These are phyloP conservation scores for Cairneyella variabilis DNA, from an alignment of 495 filamentous ascomycete genomes.

Conservation along the genomic window DNA sequence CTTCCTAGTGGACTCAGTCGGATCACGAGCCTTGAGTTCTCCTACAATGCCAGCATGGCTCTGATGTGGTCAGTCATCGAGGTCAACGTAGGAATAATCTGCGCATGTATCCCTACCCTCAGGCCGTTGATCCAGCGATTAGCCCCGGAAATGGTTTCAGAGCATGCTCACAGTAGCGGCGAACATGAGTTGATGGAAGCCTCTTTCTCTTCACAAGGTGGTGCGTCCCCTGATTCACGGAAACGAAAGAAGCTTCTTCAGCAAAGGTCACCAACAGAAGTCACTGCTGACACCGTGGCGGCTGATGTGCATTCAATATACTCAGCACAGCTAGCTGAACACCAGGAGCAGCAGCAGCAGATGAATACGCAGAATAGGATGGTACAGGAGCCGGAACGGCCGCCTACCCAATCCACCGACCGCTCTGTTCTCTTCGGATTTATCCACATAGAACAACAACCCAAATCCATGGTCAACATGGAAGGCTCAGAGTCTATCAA, in stretches of 20 bases:
- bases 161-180: neutral
- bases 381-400: constrained; percentile 39
- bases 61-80: constrained; percentile 92
- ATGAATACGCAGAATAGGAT: constrained; percentile 53
- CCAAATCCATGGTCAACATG: constrained; percentile 70
- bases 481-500: constrained; percentile 41
- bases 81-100: constrained; percentile 49
- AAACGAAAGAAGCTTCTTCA: neutral
- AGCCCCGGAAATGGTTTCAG: neutral
- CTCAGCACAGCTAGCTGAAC: too few relatives aligned
- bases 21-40: constrained; percentile 28
- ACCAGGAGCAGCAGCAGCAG: constrained; percentile 11
- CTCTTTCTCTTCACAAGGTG: neutral
- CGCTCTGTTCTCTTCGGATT: constrained; percentile 66
- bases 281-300: too few relatives aligned
- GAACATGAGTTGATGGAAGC: neutral
- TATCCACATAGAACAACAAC: constrained; percentile 69
- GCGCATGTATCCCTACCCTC: constrained; percentile 69
- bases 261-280: too few relatives aligned
- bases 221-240: neutral
- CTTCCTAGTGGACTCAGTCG: neutral
- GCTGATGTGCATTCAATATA: too few relatives aligned
- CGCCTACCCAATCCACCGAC: constrained; percentile 8
- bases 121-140: constrained; percentile 62
- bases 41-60: constrained; percentile 72